Conservation (phyloP, 2,329 filamentous ascomycete species). For the Hymenoscyphus scutula region DNA sequence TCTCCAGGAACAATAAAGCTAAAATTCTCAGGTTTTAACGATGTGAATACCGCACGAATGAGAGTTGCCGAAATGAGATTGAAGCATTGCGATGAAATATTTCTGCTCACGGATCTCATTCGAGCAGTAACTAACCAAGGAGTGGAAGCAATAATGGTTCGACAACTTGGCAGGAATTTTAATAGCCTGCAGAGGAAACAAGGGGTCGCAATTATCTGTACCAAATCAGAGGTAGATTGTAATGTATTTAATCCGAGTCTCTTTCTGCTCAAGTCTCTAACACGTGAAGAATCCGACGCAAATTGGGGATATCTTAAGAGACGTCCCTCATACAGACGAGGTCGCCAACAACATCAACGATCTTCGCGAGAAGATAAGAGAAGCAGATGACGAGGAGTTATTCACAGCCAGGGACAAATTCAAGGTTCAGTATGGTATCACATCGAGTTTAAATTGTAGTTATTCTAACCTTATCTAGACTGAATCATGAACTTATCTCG, state of each 20-base stretch:
- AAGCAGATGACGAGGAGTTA: background rate
- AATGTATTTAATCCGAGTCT: background rate
- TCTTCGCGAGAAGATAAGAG: background rate
- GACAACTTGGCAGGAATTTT: slow-evolving; percentile 18
- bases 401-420: background rate
- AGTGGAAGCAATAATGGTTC: slow-evolving; percentile 12
- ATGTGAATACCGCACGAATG: slow-evolving; percentile 20
- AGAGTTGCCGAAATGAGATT: slow-evolving; percentile 17
- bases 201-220: slow-evolving; percentile 19
- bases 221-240: slow-evolving; percentile 19
- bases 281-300: background rate
- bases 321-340: background rate
- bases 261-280: background rate
- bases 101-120: slow-evolving; percentile 18
- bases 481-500: slow-evolving; percentile 14
- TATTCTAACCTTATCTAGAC: slow-evolving; percentile 13
- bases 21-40: slow-evolving; percentile 18
- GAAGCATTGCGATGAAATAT: slow-evolving; percentile 21
- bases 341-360: background rate
- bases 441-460: background rate
- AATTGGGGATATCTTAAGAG: background rate
- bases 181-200: slow-evolving; percentile 16
- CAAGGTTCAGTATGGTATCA: background rate
- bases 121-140: slow-evolving; percentile 17
- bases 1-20: background rate